Base-by-base conservation (phyloP, 192 early-diverging fungal genomes). In the Fimicolochytrium jonesii region DNA sequence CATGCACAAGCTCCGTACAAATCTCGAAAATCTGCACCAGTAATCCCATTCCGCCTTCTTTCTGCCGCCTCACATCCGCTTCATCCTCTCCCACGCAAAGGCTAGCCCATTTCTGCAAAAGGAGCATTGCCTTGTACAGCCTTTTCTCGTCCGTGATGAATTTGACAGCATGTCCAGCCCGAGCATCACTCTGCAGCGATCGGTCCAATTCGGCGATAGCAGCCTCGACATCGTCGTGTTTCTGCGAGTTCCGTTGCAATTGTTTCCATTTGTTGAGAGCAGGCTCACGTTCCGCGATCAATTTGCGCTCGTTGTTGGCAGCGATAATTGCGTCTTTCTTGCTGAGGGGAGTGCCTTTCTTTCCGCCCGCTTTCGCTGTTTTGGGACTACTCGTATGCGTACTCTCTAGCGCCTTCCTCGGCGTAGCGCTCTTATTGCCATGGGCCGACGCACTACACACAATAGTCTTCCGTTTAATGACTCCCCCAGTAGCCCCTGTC, bases 311-410 rank as follows among this genome's bases (percentile, higher is more conserved):
- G 3, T 28, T 43, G 43, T 56, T 65, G 39, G 41, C 51, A 20
- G 63, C 63, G 20, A 33, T 35, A 28, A 63, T 63, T 10, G 36
- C 61, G 54, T 63, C 61, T 22, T 33, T 41, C 32, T 63, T 63
- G 47, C 44, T 48, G 42, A 28, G 45, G 2, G 46, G 11, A 6
- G 43, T 3, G 1, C 9, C 26, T 17, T 46, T 48, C 29, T 46
- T 48, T 3, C 43, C 59, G 15, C 59, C 33, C 2, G 18, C 44
- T 22, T 41, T 45, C 0, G 46, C 59, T 1, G 45, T 6, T 41
- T 63, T 63, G 5, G n/a, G n/a, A n/a, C n/a, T n/a, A n/a, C n/a
- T n/a, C n/a, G n/a, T n/a, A n/a, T n/a, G 37, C n/a, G 9, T 41
- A 9, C n/a, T n/a, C 37, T 41, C n/a, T n/a, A 41, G 9, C 6